Conservation (phyloP, 2,329 filamentous ascomycete species). For the Fonsecaea nubica region DNA sequence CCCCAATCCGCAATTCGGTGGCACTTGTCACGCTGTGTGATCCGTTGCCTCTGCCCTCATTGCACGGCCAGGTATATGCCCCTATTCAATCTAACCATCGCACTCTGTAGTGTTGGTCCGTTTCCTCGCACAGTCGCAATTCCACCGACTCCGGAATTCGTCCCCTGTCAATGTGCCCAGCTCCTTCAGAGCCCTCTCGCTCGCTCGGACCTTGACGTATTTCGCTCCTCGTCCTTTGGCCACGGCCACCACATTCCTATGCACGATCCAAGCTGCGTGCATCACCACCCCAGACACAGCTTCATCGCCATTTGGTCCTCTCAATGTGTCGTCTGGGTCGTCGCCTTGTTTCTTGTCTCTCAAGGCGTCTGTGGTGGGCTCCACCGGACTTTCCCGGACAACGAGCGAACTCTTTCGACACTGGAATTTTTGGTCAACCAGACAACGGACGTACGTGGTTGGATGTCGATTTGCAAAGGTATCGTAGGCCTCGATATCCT, state of each 20-base stretch:
- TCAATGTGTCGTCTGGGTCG: conserved; percentile 54
- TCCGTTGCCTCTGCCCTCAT: not conserved
- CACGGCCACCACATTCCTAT: conserved; percentile 70
- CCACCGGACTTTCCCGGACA: conserved; percentile 40
- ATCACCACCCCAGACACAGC: conserved; percentile 58
- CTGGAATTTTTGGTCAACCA: conserved; percentile 68
- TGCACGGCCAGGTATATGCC: not conserved
- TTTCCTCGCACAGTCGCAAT: conserved; percentile 37
- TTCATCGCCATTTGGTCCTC: conserved; percentile 41
- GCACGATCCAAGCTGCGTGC: conserved; percentile 67
- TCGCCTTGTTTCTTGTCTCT: conserved; percentile 30
- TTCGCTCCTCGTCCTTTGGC: conserved; percentile 68
- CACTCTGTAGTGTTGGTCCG: not conserved
- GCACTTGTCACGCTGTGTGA: too few species aligned
- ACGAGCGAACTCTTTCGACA: conserved; percentile 65
- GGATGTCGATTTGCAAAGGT: conserved; percentile 86
- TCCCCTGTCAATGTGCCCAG: conserved; percentile 59
- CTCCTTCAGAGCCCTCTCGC: conserved; percentile 48
- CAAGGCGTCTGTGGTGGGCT: conserved; percentile 8
- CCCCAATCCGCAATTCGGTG: too few species aligned
- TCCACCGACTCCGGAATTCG: conserved; percentile 68
- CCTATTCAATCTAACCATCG: not conserved
- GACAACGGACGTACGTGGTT: conserved; percentile 72
- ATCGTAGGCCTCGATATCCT: conserved; percentile 86
- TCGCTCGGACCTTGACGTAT: conserved; percentile 71